Evolutionary conservation across 2,329 filamentous ascomycete species (phyloP).

Genomic region (Fusarium graminum): DNA sequence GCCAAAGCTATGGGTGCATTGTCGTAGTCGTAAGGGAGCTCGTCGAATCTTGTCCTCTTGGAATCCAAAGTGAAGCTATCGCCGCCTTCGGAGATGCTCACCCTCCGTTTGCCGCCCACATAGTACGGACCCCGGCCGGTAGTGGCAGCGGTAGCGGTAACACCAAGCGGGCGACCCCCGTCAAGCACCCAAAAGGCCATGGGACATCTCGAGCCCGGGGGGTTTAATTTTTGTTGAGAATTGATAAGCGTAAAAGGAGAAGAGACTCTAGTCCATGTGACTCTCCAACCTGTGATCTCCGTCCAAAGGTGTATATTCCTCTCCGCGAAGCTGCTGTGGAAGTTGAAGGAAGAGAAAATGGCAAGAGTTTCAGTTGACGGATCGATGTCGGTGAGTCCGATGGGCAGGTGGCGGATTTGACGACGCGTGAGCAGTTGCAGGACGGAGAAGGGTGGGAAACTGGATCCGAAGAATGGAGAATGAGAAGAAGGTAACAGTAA

Average conservation of each 20-base stretch:
- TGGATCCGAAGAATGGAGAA: constrained; percentile 27
- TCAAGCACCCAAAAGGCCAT: constrained; percentile 58
- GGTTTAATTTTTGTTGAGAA: constrained; percentile 28
- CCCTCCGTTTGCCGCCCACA: constrained; percentile 57
- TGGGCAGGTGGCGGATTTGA: constrained; percentile 38
- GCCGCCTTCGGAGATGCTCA: constrained; percentile 53
- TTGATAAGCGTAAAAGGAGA: constrained; percentile 20
- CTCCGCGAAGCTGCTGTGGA: constrained; percentile 3
- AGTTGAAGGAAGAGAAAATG: constrained; percentile 9
- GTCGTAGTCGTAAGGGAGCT: constrained; percentile 34
- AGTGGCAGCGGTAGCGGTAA: constrained; percentile 39
- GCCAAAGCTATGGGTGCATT: constrained; percentile 16
- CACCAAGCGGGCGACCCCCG: constrained; percentile 50
- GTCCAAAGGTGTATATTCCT: not conserved
- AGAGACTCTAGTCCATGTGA: not conserved
- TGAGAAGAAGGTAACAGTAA: not conserved
- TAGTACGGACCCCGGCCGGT: constrained; percentile 48
- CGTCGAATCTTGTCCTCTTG: constrained; percentile 46
- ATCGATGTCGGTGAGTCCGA: constrained; percentile 41
- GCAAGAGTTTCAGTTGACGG: constrained; percentile 11
- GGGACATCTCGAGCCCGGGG: constrained; percentile 51
- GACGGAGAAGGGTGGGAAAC: constrained; percentile 31
- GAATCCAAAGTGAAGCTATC: constrained; percentile 45
- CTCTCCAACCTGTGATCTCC: not conserved
- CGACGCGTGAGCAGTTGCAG: constrained; percentile 38